Evolutionary conservation across 768 basidiomycete genomes (phyloP).

Genomic region (Lactarius sp.): DNA sequence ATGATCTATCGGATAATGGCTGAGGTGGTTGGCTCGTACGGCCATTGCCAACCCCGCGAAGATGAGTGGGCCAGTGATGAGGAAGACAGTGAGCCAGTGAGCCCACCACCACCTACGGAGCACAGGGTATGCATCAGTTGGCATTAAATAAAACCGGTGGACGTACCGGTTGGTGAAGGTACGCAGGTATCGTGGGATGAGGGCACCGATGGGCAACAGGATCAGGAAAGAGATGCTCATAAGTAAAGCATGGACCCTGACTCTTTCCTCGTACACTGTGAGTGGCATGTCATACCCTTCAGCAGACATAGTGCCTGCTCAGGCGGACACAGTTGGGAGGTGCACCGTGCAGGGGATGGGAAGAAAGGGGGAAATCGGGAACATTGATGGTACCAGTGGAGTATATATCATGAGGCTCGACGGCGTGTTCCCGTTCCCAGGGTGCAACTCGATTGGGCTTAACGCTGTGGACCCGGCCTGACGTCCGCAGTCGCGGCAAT

Average conservation of each 20-base stretch:
- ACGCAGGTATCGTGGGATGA: slow-evolving; percentile 17
- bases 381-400: too few relatives aligned
- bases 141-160: too few relatives aligned
- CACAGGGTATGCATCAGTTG: neutral
- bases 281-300: neutral
- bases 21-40: neutral
- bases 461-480: too few relatives aligned
- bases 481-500: too few relatives aligned
- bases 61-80: slow-evolving; percentile 49
- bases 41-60: slow-evolving; percentile 46
- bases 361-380: too few relatives aligned
- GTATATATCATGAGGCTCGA: too few relatives aligned
- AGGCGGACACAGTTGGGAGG: neutral
- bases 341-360: neutral
- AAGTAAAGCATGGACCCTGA: slow-evolving; percentile 12
- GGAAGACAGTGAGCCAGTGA: slow-evolving; percentile 9
- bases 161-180: slow-evolving; percentile 18
- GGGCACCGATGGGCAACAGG: neutral
- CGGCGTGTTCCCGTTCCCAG: too few relatives aligned
- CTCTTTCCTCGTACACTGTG: slow-evolving; percentile 16
- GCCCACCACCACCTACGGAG: slow-evolving; percentile 17
- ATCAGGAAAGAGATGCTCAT: slow-evolving; percentile 13
- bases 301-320: neutral
- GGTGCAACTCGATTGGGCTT: too few relatives aligned
- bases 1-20: slow-evolving; percentile 31